phyloP scores from a whole-genome alignment of 257 asterid genomes.

The Petrea volubilis region DNA sequence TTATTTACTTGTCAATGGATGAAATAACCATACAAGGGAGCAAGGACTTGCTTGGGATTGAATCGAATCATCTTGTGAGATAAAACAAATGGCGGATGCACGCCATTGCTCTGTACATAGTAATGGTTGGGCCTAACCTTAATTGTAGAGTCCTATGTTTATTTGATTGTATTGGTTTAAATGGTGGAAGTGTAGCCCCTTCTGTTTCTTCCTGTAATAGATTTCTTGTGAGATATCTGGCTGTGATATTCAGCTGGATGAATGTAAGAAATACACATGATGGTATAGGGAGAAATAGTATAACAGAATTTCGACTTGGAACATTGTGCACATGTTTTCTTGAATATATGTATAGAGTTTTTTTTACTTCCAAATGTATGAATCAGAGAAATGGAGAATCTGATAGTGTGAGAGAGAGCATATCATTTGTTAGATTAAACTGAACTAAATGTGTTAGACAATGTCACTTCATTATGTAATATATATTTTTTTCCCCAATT shows the following conservation, averaged over 20 bases:
- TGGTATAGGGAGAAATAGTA: slow-evolving; percentile 27
- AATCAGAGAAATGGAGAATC: background rate
- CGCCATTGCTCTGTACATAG: slow-evolving; percentile 58
- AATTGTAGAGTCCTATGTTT: slow-evolving; percentile 42
- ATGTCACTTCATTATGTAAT: too few species aligned
- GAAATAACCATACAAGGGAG: slow-evolving; percentile 31
- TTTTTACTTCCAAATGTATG: background rate
- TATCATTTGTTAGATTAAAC: too few species aligned
- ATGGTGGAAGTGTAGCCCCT: slow-evolving; percentile 30
- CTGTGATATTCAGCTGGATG: slow-evolving; percentile 19
- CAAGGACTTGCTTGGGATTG: slow-evolving; percentile 24
- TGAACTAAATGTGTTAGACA: too few species aligned
- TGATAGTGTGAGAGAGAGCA: background rate
- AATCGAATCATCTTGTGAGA: slow-evolving; percentile 26
- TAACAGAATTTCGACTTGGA: slow-evolving; percentile 15
- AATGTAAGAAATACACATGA: slow-evolving; percentile 24
- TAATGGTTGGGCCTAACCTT: slow-evolving; percentile 31
- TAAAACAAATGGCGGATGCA: slow-evolving; percentile 34
- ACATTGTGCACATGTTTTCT: slow-evolving; percentile 22
- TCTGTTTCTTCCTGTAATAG: slow-evolving; percentile 32
- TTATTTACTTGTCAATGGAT: slow-evolving; percentile 28
- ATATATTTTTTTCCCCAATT: too few species aligned
- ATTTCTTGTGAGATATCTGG: slow-evolving; percentile 24
- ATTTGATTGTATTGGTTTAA: slow-evolving; percentile 30
- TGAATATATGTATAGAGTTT: slow-evolving; percentile 17